phyloP scores from a whole-genome alignment of 179 eudicot species.

The Silene vulgaris region DNA sequence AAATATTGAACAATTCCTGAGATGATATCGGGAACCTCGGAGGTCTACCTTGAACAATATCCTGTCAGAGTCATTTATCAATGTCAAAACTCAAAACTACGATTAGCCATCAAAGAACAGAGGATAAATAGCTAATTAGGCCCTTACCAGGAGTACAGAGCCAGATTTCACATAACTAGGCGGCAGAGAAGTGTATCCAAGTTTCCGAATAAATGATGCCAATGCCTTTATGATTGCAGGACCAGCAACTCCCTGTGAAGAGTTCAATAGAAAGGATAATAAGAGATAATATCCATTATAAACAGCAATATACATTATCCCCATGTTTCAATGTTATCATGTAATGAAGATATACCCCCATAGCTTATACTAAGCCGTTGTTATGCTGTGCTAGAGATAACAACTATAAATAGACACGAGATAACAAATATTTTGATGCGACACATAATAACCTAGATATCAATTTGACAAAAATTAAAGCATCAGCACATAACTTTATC shows the following conservation, averaged over 20 bases:
- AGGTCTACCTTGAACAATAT: conserved; percentile 64
- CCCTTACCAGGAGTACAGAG: conserved; percentile 58
- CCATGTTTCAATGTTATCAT: background rate
- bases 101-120: background rate
- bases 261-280: conserved; percentile 9
- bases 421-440: background rate
- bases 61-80: conserved; percentile 43
- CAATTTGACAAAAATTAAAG: background rate
- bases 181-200: conserved; percentile 59
- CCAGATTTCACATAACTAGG: conserved; percentile 68
- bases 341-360: too few relatives aligned
- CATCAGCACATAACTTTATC: background rate
- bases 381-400: background rate
- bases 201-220: conserved; percentile 50
- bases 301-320: background rate
- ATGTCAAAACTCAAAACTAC: conserved; percentile 2
- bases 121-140: background rate
- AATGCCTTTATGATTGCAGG: conserved; percentile 48
- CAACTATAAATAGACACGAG: background rate
- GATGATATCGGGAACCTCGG: conserved; percentile 61
- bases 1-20: conserved; percentile 61
- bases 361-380: background rate
- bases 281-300: background rate
- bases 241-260: conserved; percentile 64
- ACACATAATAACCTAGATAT: background rate